These are phyloP conservation scores for Paraphysoderma sedebokerense DNA, from an alignment of 371 early-diverging fungal genomes.

Conservation along the genomic window DNA sequence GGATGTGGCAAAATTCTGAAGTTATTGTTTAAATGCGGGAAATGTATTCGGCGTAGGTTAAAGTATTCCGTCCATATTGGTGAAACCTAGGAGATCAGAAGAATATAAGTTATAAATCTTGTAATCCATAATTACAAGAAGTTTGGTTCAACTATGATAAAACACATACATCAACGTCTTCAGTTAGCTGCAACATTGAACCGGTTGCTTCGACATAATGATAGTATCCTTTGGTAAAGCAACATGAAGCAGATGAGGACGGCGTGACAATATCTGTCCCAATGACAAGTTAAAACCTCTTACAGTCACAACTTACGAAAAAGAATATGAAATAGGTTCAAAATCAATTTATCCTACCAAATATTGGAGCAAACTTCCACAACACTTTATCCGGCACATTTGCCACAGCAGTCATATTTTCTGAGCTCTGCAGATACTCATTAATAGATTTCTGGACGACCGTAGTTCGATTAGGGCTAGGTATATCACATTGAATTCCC, in stretches of 20 bases:
- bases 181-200: slow-evolving; percentile 15
- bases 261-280: slow-evolving; percentile 59
- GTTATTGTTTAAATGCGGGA: no score
- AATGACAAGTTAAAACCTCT: neutral
- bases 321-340: neutral
- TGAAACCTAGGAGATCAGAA: neutral
- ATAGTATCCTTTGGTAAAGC: slow-evolving; percentile 71
- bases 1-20: no score
- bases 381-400: neutral
- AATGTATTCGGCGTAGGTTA: neutral
- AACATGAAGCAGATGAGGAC: slow-evolving; percentile 41
- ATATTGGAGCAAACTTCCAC: slow-evolving; percentile 1
- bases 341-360: neutral
- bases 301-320: neutral
- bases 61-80: neutral
- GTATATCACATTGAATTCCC: no score
- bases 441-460: no score
- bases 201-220: slow-evolving; percentile 63
- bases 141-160: neutral
- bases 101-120: neutral
- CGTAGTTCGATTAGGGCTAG: no score
- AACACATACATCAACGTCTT: slow-evolving; percentile 3
- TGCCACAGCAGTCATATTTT: no score
- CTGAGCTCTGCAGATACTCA: no score
- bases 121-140: neutral